These are phyloP conservation scores for Graphiopsis chlorocephala DNA, from an alignment of 2,329 filamentous ascomycete species.

Conservation along the genomic window DNA sequence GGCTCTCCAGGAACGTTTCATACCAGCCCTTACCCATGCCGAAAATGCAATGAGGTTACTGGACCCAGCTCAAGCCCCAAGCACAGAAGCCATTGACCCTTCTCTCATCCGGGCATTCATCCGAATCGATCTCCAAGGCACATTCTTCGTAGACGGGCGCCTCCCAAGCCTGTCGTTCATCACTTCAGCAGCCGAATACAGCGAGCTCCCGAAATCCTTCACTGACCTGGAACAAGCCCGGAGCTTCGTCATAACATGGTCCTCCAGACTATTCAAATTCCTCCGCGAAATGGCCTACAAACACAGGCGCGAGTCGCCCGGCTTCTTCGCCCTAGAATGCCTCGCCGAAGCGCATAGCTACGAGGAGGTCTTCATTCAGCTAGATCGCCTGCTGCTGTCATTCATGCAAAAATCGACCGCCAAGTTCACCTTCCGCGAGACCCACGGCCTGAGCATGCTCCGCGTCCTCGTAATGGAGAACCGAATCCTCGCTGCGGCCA, in stretches of 20 bases:
- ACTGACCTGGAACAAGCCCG: conserved; percentile 30
- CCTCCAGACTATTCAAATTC: conserved; percentile 30
- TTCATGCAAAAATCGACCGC: conserved; percentile 31
- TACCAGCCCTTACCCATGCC: conserved; percentile 33
- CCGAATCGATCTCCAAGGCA: conserved; percentile 32
- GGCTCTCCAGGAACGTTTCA: conserved; percentile 31
- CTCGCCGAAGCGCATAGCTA: conserved; percentile 29
- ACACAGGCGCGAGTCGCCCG: conserved; percentile 26
- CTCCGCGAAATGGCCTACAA: conserved; percentile 29
- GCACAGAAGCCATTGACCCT: conserved; percentile 26
- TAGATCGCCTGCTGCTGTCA: conserved; percentile 29
- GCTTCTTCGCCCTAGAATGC: conserved; percentile 28
- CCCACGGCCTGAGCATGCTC: conserved; percentile 31
- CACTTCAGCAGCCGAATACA: conserved; percentile 27
- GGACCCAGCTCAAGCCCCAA: conserved; percentile 18
- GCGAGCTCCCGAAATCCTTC: conserved; percentile 25
- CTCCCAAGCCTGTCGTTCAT: conserved; percentile 31
- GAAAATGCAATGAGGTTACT: conserved; percentile 33
- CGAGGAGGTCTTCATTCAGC: conserved; percentile 24
- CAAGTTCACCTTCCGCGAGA: conserved; percentile 28
- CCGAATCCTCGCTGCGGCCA: conserved; percentile 27
- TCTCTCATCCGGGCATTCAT: conserved; percentile 30
- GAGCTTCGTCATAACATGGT: conserved; percentile 30
- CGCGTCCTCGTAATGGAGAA: conserved; percentile 31
- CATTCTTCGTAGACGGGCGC: conserved; percentile 28